Evolutionary conservation across 495 filamentous ascomycete genomes (phyloP).

Genomic region (Aspergillus diversus): DNA sequence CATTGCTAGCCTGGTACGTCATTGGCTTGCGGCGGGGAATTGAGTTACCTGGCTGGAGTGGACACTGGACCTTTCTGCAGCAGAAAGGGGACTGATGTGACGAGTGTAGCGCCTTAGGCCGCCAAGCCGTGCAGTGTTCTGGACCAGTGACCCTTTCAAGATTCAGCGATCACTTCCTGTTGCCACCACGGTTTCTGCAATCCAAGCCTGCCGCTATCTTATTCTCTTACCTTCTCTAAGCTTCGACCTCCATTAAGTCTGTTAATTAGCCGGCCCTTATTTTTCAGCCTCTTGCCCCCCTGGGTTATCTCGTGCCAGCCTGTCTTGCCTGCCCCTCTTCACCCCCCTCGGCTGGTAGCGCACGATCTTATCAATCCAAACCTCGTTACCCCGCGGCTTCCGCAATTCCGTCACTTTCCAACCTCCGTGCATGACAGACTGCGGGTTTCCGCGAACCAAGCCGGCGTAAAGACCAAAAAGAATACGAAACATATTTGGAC

Average conservation of each 20-base stretch:
- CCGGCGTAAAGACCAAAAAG: not conserved
- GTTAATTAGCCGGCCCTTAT: constrained; percentile 4
- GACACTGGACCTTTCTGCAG: not conserved
- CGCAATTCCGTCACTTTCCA: constrained; percentile 27
- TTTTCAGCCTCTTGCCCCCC: not conserved
- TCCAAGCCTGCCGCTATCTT: not conserved
- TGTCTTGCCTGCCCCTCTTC: too few species aligned
- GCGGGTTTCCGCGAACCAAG: constrained; percentile 12
- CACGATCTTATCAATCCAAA: constrained; percentile 30
- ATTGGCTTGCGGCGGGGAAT: not conserved
- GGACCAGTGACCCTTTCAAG: constrained; percentile 13
- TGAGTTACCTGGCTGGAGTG: constrained; percentile 1
- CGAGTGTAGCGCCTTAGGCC: constrained; percentile 11
- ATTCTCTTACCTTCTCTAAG: constrained; percentile 7
- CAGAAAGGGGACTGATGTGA: constrained; percentile 1
- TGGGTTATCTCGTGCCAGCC: not conserved
- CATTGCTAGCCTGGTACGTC: not conserved
- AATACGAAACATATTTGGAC: constrained; percentile 1
- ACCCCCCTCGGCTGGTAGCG: constrained; percentile 11
- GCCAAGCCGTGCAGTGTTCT: constrained; percentile 18
- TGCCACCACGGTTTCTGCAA: not conserved
- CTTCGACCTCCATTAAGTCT: constrained; percentile 1
- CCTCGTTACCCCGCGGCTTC: constrained; percentile 30
- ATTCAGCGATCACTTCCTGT: constrained; percentile 4
- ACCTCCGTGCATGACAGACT: constrained; percentile 23